Percentiles rank a stretch among this genome's conserved stretches.
Evolutionary conservation across 148 eudicot species (phyloP).

Genomic region (Cornus suecica): DNA sequence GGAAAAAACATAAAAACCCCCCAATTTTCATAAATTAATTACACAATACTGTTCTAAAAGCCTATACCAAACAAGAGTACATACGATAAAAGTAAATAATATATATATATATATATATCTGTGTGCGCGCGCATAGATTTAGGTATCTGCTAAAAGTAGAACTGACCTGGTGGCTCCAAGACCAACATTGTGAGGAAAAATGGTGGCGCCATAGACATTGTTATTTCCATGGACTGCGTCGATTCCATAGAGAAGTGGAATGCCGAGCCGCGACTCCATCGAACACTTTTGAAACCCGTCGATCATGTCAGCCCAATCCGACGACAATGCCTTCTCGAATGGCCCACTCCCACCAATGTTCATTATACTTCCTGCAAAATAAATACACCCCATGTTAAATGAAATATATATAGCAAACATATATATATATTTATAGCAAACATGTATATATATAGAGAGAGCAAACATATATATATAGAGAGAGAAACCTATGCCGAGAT

Average conservation of each 20-base stretch:
- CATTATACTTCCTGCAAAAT: slow-evolving; percentile 67
- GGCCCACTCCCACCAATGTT: slow-evolving; percentile 75
- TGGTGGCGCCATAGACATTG: slow-evolving; percentile 78
- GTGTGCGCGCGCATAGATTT: background rate
- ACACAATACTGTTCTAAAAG: no score
- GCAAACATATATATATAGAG: background rate
- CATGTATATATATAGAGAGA: background rate
- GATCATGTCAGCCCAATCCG: slow-evolving; percentile 89
- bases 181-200: slow-evolving; percentile 89
- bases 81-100: no score
- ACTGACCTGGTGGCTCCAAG: slow-evolving; percentile 93
- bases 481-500: slow-evolving; percentile 52
- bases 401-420: background rate
- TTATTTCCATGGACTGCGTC: slow-evolving; percentile 96
- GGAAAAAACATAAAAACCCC: no score
- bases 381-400: background rate
- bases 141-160: background rate
- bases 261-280: slow-evolving; percentile 67
- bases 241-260: slow-evolving; percentile 75
- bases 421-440: background rate
- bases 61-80: no score
- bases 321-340: slow-evolving; percentile 49
- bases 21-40: no score
- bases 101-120: no score
- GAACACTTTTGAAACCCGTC: slow-evolving; percentile 72